These are phyloP conservation scores for Fomitopsis serialis DNA, from an alignment of 768 basidiomycete species.

Conservation along the genomic window DNA sequence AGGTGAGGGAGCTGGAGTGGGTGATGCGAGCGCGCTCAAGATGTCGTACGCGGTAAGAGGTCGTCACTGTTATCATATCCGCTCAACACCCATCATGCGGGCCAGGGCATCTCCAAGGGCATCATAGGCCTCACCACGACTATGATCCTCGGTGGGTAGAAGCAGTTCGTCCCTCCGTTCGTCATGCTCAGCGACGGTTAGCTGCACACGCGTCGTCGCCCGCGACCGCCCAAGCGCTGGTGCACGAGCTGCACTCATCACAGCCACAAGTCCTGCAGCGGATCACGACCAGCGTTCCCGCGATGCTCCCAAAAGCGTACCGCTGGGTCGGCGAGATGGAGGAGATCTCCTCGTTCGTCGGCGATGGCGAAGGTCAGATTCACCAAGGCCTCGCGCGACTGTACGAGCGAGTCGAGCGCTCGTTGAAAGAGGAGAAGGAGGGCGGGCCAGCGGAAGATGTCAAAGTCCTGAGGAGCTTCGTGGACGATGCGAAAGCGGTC, in stretches of 20 bases:
- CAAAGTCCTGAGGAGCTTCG: slow-evolving; percentile 36
- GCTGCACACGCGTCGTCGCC: slow-evolving; percentile 55
- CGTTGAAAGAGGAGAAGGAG: slow-evolving; percentile 30
- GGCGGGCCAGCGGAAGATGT: slow-evolving; percentile 27
- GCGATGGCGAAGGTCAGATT: slow-evolving; percentile 30
- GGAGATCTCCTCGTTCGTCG: slow-evolving; percentile 53
- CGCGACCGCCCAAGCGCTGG: slow-evolving; percentile 52
- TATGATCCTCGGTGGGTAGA: slow-evolving; percentile 43
- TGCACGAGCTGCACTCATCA: slow-evolving; percentile 42
- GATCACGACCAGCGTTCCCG: slow-evolving; percentile 33
- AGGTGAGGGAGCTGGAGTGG: slow-evolving; percentile 43
- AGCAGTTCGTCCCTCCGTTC: background rate
- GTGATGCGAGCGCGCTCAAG: slow-evolving; percentile 58
- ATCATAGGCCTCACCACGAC: slow-evolving; percentile 46
- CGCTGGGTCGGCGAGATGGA: slow-evolving; percentile 61
- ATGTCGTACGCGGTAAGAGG: slow-evolving; percentile 52
- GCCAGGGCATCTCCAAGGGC: slow-evolving; percentile 53
- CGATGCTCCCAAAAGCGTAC: slow-evolving; percentile 59
- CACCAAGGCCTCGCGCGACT: slow-evolving; percentile 43
- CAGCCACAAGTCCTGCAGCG: slow-evolving; percentile 40
- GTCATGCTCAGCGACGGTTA: slow-evolving; percentile 12
- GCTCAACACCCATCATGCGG: background rate
- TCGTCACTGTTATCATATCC: no score
- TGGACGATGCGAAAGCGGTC: slow-evolving; percentile 36
- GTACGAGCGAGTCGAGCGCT: slow-evolving; percentile 38